Percentiles rank a stretch among this genome's conserved stretches.
phyloP scores from a whole-genome alignment of 306 rosid species.

The Vachellia collinsii region DNA sequence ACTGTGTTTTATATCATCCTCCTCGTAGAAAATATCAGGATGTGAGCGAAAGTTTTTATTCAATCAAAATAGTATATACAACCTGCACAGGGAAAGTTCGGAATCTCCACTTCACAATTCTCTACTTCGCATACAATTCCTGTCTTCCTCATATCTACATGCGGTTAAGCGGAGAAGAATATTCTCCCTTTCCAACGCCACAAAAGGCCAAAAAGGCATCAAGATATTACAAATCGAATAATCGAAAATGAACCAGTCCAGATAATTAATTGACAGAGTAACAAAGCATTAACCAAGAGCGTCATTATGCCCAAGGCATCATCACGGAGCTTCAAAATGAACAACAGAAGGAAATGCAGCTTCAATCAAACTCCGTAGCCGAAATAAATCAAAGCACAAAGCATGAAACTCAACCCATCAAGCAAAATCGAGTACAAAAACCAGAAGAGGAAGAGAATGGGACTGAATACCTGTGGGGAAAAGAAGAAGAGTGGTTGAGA shows the following conservation, averaged over 20 bases:
- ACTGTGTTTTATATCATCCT: background rate
- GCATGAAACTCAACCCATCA: background rate
- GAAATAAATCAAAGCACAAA: background rate
- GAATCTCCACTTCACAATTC: background rate
- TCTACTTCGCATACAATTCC: background rate
- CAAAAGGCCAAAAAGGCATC: background rate
- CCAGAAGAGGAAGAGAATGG: background rate
- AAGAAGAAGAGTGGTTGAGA: background rate
- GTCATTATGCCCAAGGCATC: background rate
- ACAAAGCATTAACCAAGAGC: background rate
- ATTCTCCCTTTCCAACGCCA: background rate
- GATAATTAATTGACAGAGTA: background rate
- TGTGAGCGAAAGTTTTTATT: background rate
- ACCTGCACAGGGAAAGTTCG: background rate
- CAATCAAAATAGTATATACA: background rate
- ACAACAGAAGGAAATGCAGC: constrained; percentile 21
- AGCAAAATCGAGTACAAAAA: background rate
- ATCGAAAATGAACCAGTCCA: background rate
- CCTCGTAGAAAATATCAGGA: background rate
- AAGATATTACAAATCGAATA: background rate
- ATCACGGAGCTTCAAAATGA: background rate
- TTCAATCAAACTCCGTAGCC: background rate
- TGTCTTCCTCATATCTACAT: background rate
- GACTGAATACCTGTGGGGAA: background rate
- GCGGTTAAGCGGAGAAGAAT: background rate